phyloP scores from a whole-genome alignment of 2,329 filamentous ascomycete genomes.

The Raffaelea ambrosiae region DNA sequence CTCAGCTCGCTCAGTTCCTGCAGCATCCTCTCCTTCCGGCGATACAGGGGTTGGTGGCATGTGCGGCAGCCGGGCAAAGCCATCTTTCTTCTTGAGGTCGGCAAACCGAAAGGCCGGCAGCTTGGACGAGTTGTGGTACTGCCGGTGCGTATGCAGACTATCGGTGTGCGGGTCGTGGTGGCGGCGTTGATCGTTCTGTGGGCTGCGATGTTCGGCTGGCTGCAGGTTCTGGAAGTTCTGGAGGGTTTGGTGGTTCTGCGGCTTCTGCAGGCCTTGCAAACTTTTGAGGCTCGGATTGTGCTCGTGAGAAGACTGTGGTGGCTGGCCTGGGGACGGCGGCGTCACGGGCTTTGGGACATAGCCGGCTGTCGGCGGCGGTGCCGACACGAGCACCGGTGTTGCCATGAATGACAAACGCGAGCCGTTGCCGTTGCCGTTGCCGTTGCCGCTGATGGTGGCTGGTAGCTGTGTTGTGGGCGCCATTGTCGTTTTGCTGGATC shows the following conservation, averaged over 20 bases:
- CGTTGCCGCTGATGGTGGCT: too few species aligned
- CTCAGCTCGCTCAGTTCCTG: neutral
- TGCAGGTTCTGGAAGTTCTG: neutral
- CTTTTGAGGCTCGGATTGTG: neutral
- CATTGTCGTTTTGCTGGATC: neutral
- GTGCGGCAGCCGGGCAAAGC: constrained; percentile 25
- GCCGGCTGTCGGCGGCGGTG: neutral
- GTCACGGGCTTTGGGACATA: neutral
- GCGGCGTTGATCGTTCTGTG: neutral
- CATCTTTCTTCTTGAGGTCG: constrained; percentile 31
- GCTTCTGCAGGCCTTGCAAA: too few species aligned
- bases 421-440: too few species aligned
- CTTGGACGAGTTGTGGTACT: constrained; percentile 46
- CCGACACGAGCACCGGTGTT: constrained; percentile 1
- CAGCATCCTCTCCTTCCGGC: constrained; percentile 2
- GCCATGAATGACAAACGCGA: neutral
- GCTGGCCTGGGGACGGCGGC: too few species aligned
- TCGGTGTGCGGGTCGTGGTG: constrained; percentile 5
- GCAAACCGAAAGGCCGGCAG: constrained; percentile 46
- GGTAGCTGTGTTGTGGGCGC: too few species aligned
- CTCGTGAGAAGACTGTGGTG: neutral
- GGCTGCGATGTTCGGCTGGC: neutral
- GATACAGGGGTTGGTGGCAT: constrained; percentile 32
- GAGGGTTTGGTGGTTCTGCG: neutral
- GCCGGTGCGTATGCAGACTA: constrained; percentile 37